Conservation (phyloP, 352 stramenopile species). For the Bremia lactucae region DNA sequence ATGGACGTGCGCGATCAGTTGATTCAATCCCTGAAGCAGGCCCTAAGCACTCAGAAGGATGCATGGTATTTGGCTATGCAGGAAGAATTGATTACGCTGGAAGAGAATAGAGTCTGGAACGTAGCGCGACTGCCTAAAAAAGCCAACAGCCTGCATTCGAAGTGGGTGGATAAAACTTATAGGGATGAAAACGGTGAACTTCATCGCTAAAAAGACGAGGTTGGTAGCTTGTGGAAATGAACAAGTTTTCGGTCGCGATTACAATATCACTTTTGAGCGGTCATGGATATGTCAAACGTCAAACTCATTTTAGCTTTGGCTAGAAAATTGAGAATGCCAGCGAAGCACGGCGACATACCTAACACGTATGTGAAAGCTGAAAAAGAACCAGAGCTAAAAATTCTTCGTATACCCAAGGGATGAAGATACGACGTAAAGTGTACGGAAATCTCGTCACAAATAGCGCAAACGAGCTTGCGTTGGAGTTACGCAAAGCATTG, state of each 20-base stretch:
- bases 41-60: background rate
- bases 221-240: slow-evolving; percentile 18
- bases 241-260: too few species aligned
- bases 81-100: too few species aligned
- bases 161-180: slow-evolving; percentile 25
- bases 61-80: too few species aligned
- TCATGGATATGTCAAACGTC: too few species aligned
- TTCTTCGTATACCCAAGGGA: too few species aligned
- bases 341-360: slow-evolving; percentile 19
- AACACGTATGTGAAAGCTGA: slow-evolving; percentile 23
- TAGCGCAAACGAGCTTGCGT: too few species aligned
- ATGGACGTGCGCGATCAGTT: too few species aligned
- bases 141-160: slow-evolving; percentile 6
- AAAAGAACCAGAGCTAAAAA: slow-evolving; percentile 4
- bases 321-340: background rate
- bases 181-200: slow-evolving; percentile 2
- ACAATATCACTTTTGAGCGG: too few species aligned
- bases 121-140: background rate
- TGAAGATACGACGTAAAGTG: too few species aligned
- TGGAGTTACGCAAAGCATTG: too few species aligned
- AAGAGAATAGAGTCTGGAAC: background rate
- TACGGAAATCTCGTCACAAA: too few species aligned
- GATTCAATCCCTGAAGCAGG: background rate
- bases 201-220: slow-evolving; percentile 8
- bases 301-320: slow-evolving; percentile 8